Conservation (phyloP, 352 stramenopile species). For the Pythium periplocum region DNA sequence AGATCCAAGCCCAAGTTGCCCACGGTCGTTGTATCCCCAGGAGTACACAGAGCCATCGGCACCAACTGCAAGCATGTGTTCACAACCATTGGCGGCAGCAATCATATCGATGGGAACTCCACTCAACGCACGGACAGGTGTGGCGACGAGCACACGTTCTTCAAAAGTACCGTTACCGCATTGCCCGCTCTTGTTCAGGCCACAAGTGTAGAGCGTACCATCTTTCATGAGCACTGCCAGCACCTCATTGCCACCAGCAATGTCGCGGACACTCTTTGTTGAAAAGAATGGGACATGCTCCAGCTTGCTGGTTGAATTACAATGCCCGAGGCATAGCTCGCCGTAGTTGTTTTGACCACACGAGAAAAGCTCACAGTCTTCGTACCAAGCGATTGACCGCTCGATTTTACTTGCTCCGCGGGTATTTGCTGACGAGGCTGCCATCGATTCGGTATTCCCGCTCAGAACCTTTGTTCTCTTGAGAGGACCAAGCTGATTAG, state of each 20-base stretch:
- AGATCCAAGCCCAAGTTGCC: slow-evolving; percentile 74
- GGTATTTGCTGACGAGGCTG: background rate
- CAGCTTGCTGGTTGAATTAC: slow-evolving; percentile 83
- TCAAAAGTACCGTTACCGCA: slow-evolving; percentile 86
- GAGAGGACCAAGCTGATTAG: slow-evolving; percentile 28
- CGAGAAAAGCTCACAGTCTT: slow-evolving; percentile 85
- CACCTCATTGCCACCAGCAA: slow-evolving; percentile 81
- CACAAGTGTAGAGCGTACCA: slow-evolving; percentile 70
- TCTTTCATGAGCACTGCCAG: slow-evolving; percentile 84
- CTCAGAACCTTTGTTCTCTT: slow-evolving; percentile 24
- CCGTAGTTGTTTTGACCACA: slow-evolving; percentile 89
- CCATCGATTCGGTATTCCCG: background rate
- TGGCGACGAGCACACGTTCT: slow-evolving; percentile 74
- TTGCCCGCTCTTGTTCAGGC: slow-evolving; percentile 86
- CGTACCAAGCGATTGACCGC: slow-evolving; percentile 30
- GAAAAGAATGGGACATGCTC: slow-evolving; percentile 85
- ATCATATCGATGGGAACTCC: slow-evolving; percentile 68
- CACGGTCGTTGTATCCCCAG: slow-evolving; percentile 86
- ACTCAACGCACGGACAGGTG: slow-evolving; percentile 57
- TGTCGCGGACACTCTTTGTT: slow-evolving; percentile 61
- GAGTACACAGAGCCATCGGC: slow-evolving; percentile 74
- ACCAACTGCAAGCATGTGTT: slow-evolving; percentile 85
- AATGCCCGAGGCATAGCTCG: slow-evolving; percentile 80
- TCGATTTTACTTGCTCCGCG: slow-evolving; percentile 8
- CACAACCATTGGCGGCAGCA: slow-evolving; percentile 76